Percentiles rank a stretch among this genome's conserved stretches.
These are phyloP conservation scores for Cucurbita pepo DNA, from an alignment of 306 rosid genomes.

Conservation along the genomic window DNA sequence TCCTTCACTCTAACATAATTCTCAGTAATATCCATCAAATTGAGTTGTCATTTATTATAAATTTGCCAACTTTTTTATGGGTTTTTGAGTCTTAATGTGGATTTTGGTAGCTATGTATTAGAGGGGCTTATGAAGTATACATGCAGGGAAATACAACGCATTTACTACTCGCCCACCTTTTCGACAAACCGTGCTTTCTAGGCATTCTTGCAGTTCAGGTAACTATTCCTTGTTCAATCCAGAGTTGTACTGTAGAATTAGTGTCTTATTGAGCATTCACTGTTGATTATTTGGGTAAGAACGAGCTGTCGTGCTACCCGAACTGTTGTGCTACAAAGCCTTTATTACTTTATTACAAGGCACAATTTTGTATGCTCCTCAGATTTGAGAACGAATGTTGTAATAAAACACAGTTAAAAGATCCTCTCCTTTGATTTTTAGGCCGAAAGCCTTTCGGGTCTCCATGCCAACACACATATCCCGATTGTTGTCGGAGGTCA, in stretches of 20 bases:
- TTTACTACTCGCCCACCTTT: constrained; percentile 66
- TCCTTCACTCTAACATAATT: neutral
- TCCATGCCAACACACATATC: constrained; percentile 76
- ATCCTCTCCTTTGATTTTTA: constrained; percentile 11
- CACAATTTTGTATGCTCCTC: neutral
- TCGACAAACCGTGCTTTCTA: constrained; percentile 81
- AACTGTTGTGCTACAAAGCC: neutral
- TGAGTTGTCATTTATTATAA: neutral
- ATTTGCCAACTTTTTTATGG: neutral
- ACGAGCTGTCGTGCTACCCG: neutral
- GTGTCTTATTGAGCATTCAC: neutral
- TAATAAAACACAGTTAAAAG: neutral
- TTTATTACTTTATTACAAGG: neutral
- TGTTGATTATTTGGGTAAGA: neutral
- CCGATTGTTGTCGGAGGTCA: constrained; percentile 81
- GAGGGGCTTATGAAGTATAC: neutral
- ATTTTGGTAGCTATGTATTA: neutral
- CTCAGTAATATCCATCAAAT: neutral
- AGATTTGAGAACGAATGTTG: neutral
- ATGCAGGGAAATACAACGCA: constrained; percentile 54
- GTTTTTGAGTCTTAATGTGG: neutral
- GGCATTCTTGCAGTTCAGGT: constrained; percentile 83
- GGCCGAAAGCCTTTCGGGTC: constrained; percentile 60
- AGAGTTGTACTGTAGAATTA: neutral
- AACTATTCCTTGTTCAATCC: neutral